Evolutionary conservation across 2,329 filamentous ascomycete genomes (phyloP).

Genomic region (Xylariaceae sp.): DNA sequence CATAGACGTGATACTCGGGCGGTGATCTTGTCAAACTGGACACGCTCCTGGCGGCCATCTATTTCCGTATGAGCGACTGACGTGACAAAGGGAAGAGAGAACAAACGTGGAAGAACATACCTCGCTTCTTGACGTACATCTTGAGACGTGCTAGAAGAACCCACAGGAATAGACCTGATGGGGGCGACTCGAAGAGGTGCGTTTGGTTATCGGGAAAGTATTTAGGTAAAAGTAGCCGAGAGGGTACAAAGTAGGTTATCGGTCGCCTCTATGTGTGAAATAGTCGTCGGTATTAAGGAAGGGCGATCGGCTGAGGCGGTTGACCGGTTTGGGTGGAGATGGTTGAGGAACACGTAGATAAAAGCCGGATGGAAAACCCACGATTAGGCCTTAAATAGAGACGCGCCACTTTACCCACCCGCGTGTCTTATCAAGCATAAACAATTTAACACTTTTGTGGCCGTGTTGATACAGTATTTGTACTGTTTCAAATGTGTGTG

Average conservation of each 20-base stretch:
- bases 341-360: slow-evolving; percentile 8
- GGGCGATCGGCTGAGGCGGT: not conserved
- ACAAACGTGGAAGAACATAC: slow-evolving; percentile 38
- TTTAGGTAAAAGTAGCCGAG: not conserved
- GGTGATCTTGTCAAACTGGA: slow-evolving; percentile 99
- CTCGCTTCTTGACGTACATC: slow-evolving; percentile 61
- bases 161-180: slow-evolving; percentile 15
- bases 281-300: slow-evolving; percentile 14
- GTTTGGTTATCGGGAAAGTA: not conserved
- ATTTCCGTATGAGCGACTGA: slow-evolving; percentile 16
- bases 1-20: slow-evolving; percentile 95
- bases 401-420: slow-evolving; percentile 18
- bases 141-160: slow-evolving; percentile 29
- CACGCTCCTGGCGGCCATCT: slow-evolving; percentile 99
- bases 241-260: not conserved
- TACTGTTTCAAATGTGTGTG: not conserved
- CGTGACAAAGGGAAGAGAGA: not conserved
- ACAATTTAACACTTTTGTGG: not conserved
- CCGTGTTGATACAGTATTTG: not conserved
- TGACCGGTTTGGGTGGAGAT: slow-evolving; percentile 8
- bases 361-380: slow-evolving; percentile 10
- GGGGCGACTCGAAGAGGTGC: not conserved
- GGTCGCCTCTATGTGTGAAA: slow-evolving; percentile 6
- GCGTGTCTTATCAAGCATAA: slow-evolving; percentile 15
- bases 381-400: slow-evolving; percentile 19